Evolutionary conservation across 352 stramenopile species (phyloP), one percentile per base, ranked within the genome.

Genomic region (Blastocystis hominis): DNA sequence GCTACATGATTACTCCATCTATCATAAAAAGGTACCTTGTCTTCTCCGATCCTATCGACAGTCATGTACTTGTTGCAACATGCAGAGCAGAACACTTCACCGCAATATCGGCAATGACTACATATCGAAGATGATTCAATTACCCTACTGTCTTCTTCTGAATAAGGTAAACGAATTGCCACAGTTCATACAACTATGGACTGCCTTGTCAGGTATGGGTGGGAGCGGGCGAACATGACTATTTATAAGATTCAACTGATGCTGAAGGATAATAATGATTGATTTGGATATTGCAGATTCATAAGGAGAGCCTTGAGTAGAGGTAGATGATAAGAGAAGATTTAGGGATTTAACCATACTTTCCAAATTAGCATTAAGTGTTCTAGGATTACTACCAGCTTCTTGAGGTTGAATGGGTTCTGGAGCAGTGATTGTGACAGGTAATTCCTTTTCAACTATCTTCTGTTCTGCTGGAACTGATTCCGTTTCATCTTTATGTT

Each of bases 41-140:
- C 44, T n/a, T 80, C 70, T 24, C 70, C 70, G 20, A 80, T 61
- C 30, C 17, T 20, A 62, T 54, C 50, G 20, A 80, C 50, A 1
- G 40, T 64, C 70, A 80, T 62, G 55, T 50, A 80, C 30, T 80
- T 50, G 55, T 46, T 64, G 42, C 70, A 80, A 46, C 70, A 80
- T 9, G 70, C 30, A 30, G 70, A 61, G 20, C 70, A 80, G 70
- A 80, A 80, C 46, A 80, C 36, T n/a, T 80, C 30, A 42, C 70
- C 70, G 42, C 70, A 80, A 20, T 61, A 64, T 62, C 70, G 15
- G 20, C 70, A 80, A 64, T 80, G 70, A 62, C 70, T 80, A 62
- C 2, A 13, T 24, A 30, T 80, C 53, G 42, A 15, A 5, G 6
- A 3, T 55, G 20, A 24, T 17, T 40, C 20, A 42, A n/a, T 42